These are phyloP conservation scores for Blastobotrys buckinghamii DNA, from an alignment of 1,139 yeast species.

Conservation along the genomic window DNA sequence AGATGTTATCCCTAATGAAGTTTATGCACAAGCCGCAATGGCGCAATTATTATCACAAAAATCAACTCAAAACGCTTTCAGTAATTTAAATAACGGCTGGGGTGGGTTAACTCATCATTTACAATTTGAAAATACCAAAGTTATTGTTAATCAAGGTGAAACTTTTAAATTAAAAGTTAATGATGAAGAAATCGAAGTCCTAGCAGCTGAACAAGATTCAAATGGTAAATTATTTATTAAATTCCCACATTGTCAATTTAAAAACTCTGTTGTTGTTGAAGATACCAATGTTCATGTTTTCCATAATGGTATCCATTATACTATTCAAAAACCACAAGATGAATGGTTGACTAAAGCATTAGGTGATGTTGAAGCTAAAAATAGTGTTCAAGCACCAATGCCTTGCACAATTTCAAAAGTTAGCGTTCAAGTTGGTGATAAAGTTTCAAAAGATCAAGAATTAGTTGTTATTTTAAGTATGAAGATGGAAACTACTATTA, in stretches of 20 bases:
- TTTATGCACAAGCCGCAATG: conserved; percentile 32
- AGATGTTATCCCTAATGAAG: conserved; percentile 22
- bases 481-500: conserved; percentile 44
- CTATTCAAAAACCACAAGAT: conserved; percentile 27
- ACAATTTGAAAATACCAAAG: conserved; percentile 13
- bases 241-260: conserved; percentile 25
- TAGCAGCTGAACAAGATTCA: conserved; percentile 5
- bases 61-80: conserved; percentile 15
- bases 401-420: conserved; percentile 33
- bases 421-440: conserved; percentile 31
- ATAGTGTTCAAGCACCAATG: conserved; percentile 34
- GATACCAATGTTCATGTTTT: conserved; percentile 27
- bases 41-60: conserved; percentile 18
- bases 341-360: conserved; percentile 30
- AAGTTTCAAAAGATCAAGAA: conserved; percentile 32
- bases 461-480: conserved; percentile 40
- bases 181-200: conserved; percentile 8
- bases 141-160: conserved; percentile 17
- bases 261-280: conserved; percentile 28
- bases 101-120: conserved; percentile 11
- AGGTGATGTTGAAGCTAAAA: conserved; percentile 27
- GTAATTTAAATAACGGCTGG: conserved; percentile 13
- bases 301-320: conserved; percentile 30
- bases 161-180: conserved; percentile 16
- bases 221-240: conserved; percentile 22